phyloP scores from a whole-genome alignment of 2,329 filamentous ascomycete species.

The Fusarium acutatum region DNA sequence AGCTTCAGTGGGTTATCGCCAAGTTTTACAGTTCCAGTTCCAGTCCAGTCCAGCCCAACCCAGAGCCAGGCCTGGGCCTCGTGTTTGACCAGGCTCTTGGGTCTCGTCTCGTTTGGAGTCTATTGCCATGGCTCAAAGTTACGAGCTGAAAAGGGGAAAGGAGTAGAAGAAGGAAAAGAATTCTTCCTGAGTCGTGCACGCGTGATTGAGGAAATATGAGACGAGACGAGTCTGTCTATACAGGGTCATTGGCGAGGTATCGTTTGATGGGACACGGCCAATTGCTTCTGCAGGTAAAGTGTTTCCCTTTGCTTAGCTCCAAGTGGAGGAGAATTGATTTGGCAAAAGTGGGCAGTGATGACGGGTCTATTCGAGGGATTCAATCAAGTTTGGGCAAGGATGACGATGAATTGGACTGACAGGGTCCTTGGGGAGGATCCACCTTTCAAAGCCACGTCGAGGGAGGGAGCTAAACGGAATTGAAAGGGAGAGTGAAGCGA shows the following conservation, averaged over 20 bases:
- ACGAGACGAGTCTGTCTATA: background rate
- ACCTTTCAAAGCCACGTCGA: constrained; percentile 24
- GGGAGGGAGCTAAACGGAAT: constrained; percentile 15
- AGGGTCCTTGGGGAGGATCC: background rate
- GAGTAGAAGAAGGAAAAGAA: background rate
- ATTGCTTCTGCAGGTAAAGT: constrained; percentile 33
- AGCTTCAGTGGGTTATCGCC: constrained; percentile 6
- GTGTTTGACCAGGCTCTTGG: background rate
- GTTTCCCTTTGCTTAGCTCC: constrained; percentile 14
- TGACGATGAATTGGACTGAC: constrained; percentile 1
- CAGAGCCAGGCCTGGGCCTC: constrained; percentile 3
- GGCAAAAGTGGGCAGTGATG: constrained; percentile 25
- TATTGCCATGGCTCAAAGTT: constrained; percentile 16
- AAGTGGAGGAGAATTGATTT: constrained; percentile 18
- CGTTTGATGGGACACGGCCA: background rate
- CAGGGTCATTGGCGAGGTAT: background rate
- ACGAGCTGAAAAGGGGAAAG: constrained; percentile 1
- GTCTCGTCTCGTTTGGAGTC: background rate
- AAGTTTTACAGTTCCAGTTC: background rate
- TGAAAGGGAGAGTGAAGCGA: constrained; percentile 26
- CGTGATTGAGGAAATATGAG: background rate
- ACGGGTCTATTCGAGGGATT: constrained; percentile 21
- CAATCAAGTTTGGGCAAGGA: constrained; percentile 9
- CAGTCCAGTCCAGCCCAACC: background rate
- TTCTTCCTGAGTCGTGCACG: background rate